Evolutionary conservation across 2,329 filamentous ascomycete species (phyloP), one percentile per base, ranked within the genome.

Genomic region (Fusarium sp.): DNA sequence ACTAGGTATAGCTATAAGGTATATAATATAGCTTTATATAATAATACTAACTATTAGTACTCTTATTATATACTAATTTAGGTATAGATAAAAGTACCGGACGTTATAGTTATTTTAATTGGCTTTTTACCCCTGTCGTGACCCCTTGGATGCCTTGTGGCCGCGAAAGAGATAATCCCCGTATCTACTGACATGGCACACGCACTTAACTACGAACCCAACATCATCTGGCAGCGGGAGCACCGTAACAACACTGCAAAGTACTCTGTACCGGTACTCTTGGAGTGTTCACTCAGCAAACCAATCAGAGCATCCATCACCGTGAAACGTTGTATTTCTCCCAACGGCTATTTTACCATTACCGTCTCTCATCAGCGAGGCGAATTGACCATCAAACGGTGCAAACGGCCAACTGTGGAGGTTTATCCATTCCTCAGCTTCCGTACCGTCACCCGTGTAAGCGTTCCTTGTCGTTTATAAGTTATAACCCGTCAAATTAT

Each of bases 361-460:
- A 62, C 41, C 28, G 59, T 55, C 15, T 30, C 26, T 30, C 30
- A 44, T 41, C 24, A 37, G 45, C 41, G 43, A 58, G 46, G 46
- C 30, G 13, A 15, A 15, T 56, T 30, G 40, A 56, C 28, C 10
- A 30, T 30, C 28, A 30, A 30, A 30, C 47, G 43, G 57, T 61
- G 44, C 56, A 19, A 15, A 32, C 26, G 17, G 48, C 22, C 37
- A 40, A 50, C 48, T 46, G 41, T 47, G 41, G 50, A 51, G 49
- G 41, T 48, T 51, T 68, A 68, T 69, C 55, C 56, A 69, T 68
- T 69, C 65, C 65, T 68, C 65, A 69, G 65, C 65, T 68, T 52
- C 62, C 46, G 43, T 43, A 54, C 45, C 17, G 35, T 37, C 10
- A 37, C 7, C 35, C 35, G 35, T 50, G 15, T 28, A 37, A 37